These are phyloP conservation scores for Artemisia argyi DNA, from an alignment of 129 eudicot species.

Conservation along the genomic window DNA sequence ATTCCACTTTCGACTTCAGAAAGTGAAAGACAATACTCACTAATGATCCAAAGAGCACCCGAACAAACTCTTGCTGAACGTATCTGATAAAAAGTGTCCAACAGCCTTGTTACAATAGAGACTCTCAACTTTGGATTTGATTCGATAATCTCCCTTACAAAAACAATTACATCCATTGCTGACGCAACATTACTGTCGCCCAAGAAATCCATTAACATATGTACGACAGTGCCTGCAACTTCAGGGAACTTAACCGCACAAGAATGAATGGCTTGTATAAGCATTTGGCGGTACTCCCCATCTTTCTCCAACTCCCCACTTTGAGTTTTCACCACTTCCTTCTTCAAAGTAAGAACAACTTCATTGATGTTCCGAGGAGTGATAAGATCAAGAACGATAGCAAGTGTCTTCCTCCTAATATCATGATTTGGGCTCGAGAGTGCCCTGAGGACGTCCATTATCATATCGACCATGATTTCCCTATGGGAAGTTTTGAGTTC, in stretches of 20 bases:
- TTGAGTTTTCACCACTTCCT: constrained; percentile 94
- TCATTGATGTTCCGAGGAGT: constrained; percentile 90
- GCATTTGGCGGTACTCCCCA: constrained; percentile 91
- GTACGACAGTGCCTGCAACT: constrained; percentile 93
- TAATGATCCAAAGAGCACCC: constrained; percentile 96
- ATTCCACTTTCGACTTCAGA: constrained; percentile 94
- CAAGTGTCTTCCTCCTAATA: constrained; percentile 85
- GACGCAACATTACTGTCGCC: constrained; percentile 93
- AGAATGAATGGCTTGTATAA: constrained; percentile 93
- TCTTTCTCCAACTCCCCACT: constrained; percentile 94
- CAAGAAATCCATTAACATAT: constrained; percentile 90
- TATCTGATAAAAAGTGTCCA: constrained; percentile 89
- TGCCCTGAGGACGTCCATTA: constrained; percentile 96
- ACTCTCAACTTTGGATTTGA: constrained; percentile 77
- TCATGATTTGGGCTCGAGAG: constrained; percentile 96
- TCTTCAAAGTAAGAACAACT: constrained; percentile 84
- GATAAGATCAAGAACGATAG: constrained; percentile 87
- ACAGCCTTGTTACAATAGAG: constrained; percentile 32
- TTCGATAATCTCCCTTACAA: constrained; percentile 89
- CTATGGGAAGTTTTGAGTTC: constrained; percentile 80
- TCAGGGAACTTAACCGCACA: constrained; percentile 96
- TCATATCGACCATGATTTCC: constrained; percentile 92
- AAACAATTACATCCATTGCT: constrained; percentile 86
- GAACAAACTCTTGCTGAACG: constrained; percentile 92
- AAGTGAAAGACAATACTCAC: constrained; percentile 85